These are phyloP conservation scores for Begonia fuchsioides DNA, from an alignment of 306 rosid genomes.

Conservation along the genomic window DNA sequence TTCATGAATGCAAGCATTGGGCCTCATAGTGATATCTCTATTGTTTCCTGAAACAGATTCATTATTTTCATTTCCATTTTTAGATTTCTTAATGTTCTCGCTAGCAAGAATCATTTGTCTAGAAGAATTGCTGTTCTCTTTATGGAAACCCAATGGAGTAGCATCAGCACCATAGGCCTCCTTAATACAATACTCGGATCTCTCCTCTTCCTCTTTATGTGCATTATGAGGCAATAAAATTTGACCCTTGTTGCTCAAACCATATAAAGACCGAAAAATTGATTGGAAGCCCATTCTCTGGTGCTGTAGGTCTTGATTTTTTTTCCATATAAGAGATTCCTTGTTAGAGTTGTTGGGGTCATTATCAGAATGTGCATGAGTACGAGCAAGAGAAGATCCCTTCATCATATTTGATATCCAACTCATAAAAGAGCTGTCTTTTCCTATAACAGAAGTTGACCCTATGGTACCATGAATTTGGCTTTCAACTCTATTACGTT, in stretches of 20 bases:
- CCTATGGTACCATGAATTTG: conserved; percentile 8
- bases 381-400: conserved; percentile 33
- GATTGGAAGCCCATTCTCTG: conserved; percentile 16
- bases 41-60: conserved; percentile 23
- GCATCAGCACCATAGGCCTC: conserved; percentile 4
- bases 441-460: conserved; percentile 23
- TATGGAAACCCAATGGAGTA: conserved; percentile 33
- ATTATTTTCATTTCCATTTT: background rate
- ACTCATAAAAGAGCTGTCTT: conserved; percentile 71
- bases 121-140: conserved; percentile 16
- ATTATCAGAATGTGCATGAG: conserved; percentile 20
- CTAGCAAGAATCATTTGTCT: conserved; percentile 13
- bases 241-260: conserved; percentile 21
- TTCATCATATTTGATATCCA: conserved; percentile 71
- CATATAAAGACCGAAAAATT: too few relatives aligned
- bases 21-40: conserved; percentile 19
- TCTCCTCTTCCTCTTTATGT: too few relatives aligned
- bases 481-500: conserved; percentile 33
- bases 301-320: conserved; percentile 10
- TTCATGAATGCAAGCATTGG: conserved; percentile 6
- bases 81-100: conserved; percentile 8
- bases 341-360: conserved; percentile 16
- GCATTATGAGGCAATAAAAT: conserved; percentile 18
- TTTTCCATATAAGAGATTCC: conserved; percentile 19
- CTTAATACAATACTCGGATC: too few relatives aligned